Evolutionary conservation across 106 monocot genomes (phyloP), one percentile per base, ranked within the genome.

Genomic region (Allium sativum): DNA sequence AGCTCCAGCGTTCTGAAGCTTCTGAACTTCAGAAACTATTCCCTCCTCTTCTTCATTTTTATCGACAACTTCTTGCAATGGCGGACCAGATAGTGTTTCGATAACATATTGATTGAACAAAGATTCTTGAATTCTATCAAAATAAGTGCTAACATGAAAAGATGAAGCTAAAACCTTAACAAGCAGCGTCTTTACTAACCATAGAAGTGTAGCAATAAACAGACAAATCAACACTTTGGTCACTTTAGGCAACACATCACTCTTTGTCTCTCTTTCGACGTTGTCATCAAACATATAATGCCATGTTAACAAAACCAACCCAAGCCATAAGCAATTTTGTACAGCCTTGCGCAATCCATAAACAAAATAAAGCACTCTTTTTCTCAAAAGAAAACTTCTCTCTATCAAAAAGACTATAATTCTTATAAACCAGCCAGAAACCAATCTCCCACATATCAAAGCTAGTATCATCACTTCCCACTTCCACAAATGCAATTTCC

Each of bases 121-220:
- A 4, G 89, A 70, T 52, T 93, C 93, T 58, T 89, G 93, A 15
- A 93, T 93, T 20, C 93, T 66, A 45, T 93, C 93, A 47, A 93
- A 93, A 71, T 89, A 93, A 21, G 82, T 89, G 62, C 80, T 83
- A 15, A 93, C 89, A 69, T 89, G 93, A 72, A 90, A 94, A 21
- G 86, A 89, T 9, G 89, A 89, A 7, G 94, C 89, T 14, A 90
- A 60, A 9, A 83, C 81, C 70, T 90, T 94, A 43, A 89, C 68
- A 15, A 89, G 76, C 22, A 93, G 70, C 4, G 81, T 90, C 77
- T 94, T 94, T 53, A 78, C 67, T 12, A 94, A 79, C 19, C 94
- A 74, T 12, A 89, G 18, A n/a, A 74, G 42, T 10, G 83, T 77
- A 64, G 81, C 83, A 1, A 95, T 76, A 7, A 95, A 59, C 12